Base-by-base conservation (phyloP, 148 eudicot genomes). In the Camellia granthamiana region DNA sequence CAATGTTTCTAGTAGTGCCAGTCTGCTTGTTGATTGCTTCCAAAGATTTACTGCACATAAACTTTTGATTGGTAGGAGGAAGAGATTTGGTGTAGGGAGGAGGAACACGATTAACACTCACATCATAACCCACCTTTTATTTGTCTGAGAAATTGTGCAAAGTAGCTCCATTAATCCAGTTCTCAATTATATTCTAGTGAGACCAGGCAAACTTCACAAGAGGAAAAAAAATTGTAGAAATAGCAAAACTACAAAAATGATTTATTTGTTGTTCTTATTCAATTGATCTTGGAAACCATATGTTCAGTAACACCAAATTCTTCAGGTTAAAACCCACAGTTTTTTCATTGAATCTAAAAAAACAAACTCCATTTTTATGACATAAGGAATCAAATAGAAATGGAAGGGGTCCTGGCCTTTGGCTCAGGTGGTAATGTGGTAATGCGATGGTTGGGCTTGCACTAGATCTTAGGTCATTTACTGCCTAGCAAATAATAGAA, bases 51-150 rank as follows among this genome's bases (percentile, higher is more conserved):
- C 79, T 60, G 21, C 75, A 66, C 74, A 77, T 71, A 43, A 81
- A 51, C 81, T 91, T 92, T 83, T 87, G 86, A 56, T 87, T 89
- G 82, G 80, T 78, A 9, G 94, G 88, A 51, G 92, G 90, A 46
- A 77, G 80, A 69, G 89, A 76, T 83, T 87, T 89, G 18, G 81
- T 54, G 30, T 82, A 84, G 74, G 61, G 69, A 81, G 38, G 38
- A 30, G 38, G 86, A 84, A 80, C 72, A 62, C 75, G 80, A 77
- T 85, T 80, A 77, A 51, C 79, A 62, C 79, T 77, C 72, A 60
- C 67, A 72, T 73, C 68, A 82, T 79, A 44, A 23, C 71, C 72
- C 49, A 80, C 73, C 83, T 76, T 89, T 13, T 84, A 75, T 74
- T 85, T 90, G 46, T 86, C 94, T 92, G 93, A 54, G 62, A 80